Base-by-base conservation (phyloP, 2,329 filamentous ascomycete species). In the Trichoderma atroviride region DNA sequence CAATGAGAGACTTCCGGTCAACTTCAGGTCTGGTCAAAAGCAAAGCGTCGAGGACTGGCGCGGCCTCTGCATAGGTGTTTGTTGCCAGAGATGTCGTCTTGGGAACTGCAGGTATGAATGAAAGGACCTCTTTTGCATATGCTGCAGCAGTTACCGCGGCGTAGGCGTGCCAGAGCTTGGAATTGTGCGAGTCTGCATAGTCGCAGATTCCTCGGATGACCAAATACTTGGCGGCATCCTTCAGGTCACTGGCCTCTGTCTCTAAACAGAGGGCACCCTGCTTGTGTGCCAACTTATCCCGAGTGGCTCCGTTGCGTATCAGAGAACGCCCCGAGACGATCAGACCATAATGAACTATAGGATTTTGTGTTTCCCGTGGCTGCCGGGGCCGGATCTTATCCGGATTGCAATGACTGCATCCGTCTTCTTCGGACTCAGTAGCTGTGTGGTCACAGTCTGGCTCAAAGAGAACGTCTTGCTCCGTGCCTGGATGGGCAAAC, bases 101-200 rank as follows among this genome's bases (percentile, higher is more conserved):
- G 47, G 33, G 22, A 37, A 27, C 16, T 4, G 60, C 1, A 9
- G 60, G 60, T 53, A 63, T 63, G 31, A 55, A 63, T 10, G 60
- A 63, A 40, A 63, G 60, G 47, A 63, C 4, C 31, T 63, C 60
- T 55, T 63, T 63, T 22, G 60, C 60, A 40, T 55, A 63, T 40
- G 60, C 60, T 5, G 60, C 47, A 19, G 60, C 60, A 4, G 60
- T 33, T 7, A 10, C 60, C 1, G 60, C 47, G 22, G 60, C 60
- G 22, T 63, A 63, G 47, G 47, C 60, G 0, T 63, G 60, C 60
- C 60, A 63, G 14, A 63, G 60, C 47, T 40, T 55, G 47, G 60
- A 63, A 29, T 9, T 40, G 13, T 63, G 60, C 9, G 60, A 63
- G n/a, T 63, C 60, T 31, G 47, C 31, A 40, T 63, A 63, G 47